phyloP scores from a whole-genome alignment of 2,329 filamentous ascomycete species.

The Thielaviopsis populi region DNA sequence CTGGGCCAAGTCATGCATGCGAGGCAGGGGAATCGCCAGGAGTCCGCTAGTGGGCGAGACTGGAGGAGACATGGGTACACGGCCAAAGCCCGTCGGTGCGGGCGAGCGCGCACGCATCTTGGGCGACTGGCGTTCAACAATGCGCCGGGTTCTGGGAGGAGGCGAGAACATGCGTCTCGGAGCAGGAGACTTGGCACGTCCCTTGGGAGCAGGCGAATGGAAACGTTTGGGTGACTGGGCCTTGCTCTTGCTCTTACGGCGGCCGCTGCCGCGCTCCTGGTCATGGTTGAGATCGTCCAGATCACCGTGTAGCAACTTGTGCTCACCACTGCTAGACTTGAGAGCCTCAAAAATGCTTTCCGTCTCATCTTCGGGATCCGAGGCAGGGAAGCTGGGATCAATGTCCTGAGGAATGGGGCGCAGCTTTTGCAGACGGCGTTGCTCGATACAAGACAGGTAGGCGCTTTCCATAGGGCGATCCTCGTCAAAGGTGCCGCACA shows the following conservation, averaged over 20 bases:
- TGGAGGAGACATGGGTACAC: conserved; percentile 48
- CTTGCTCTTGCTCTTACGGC: conserved; percentile 34
- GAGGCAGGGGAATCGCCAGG: conserved; percentile 28
- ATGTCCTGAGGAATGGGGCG: conserved; percentile 85
- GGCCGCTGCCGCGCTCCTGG: conserved; percentile 29
- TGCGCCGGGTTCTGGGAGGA: conserved; percentile 25
- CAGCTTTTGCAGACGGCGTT: conserved; percentile 67
- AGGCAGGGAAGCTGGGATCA: conserved; percentile 91
- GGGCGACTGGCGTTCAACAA: conserved; percentile 6
- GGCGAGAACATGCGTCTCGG: conserved; percentile 27
- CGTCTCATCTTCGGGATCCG: conserved; percentile 75
- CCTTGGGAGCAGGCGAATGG: conserved; percentile 33
- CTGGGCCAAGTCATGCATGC: not conserved
- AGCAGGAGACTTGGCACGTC: conserved; percentile 24
- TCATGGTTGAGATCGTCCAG: conserved; percentile 52
- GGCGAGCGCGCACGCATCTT: conserved; percentile 33
- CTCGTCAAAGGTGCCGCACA: conserved; percentile 95
- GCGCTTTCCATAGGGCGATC: conserved; percentile 88
- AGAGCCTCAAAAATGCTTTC: conserved; percentile 46
- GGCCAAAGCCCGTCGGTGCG: conserved; percentile 43
- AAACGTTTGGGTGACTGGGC: conserved; percentile 30
- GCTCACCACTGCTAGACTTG: conserved; percentile 14
- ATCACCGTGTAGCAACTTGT: conserved; percentile 42
- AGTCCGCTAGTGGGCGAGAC: conserved; percentile 45
- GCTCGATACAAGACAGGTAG: conserved; percentile 72